These are phyloP conservation scores for Astrothelium macrocarpum DNA, from an alignment of 495 filamentous ascomycete species.

Conservation along the genomic window DNA sequence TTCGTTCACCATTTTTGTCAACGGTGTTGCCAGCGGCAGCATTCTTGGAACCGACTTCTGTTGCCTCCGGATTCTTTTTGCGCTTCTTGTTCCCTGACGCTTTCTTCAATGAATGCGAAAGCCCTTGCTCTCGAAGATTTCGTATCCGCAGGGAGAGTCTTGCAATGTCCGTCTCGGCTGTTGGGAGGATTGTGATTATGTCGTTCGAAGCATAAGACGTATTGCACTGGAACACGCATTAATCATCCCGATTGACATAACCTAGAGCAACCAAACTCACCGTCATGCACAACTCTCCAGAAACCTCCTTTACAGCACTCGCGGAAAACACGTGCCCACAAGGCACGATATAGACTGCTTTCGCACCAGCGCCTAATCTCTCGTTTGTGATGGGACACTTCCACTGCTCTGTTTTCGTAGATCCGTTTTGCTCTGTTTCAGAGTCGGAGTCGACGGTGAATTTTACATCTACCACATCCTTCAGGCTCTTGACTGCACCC, in stretches of 20 bases:
- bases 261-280: constrained; percentile 29
- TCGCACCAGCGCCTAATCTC: constrained; percentile 61
- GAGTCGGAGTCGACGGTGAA: constrained; percentile 51
- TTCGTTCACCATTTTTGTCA: constrained; percentile 6
- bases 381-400: constrained; percentile 85
- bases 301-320: constrained; percentile 69
- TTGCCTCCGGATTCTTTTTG: constrained; percentile 41
- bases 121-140: constrained; percentile 54
- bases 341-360: constrained; percentile 81
- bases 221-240: constrained; percentile 50
- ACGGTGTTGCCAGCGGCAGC: not conserved
- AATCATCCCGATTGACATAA: not conserved
- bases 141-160: constrained; percentile 53
- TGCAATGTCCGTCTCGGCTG: constrained; percentile 58
- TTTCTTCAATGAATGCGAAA: constrained; percentile 88
- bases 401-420: constrained; percentile 42
- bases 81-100: constrained; percentile 63
- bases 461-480: constrained; percentile 82
- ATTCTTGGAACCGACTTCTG: constrained; percentile 7
- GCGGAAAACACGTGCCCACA: constrained; percentile 94
- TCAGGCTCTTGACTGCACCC: constrained; percentile 66
- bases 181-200: constrained; percentile 71
- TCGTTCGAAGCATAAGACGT: constrained; percentile 65
- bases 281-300: constrained; percentile 51
- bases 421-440: constrained; percentile 31